Conservation (phyloP, 148 eudicot genomes). For the Mesembryanthemum crystallinum region DNA sequence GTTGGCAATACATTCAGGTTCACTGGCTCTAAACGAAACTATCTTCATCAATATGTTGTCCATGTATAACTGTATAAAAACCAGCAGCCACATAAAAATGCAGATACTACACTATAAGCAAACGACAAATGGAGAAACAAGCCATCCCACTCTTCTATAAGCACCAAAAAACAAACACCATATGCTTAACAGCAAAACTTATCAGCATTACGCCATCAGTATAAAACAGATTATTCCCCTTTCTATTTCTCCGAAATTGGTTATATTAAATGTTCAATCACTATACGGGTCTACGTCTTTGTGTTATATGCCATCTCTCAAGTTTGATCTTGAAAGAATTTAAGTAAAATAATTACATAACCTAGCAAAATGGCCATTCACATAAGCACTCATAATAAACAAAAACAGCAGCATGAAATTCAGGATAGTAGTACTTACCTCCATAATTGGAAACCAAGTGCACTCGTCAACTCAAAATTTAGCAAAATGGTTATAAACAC, state of each 20-base stretch:
- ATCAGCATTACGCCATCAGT: too few relatives aligned
- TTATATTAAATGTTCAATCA: too few relatives aligned
- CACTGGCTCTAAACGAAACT: background rate
- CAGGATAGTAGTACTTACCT: slow-evolving; percentile 5
- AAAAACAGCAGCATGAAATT: background rate
- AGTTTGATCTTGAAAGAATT: too few relatives aligned
- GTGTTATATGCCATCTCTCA: background rate
- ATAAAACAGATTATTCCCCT: background rate
- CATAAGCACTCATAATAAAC: background rate
- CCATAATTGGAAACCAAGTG: slow-evolving; percentile 12
- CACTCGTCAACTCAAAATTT: background rate
- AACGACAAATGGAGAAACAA: background rate
- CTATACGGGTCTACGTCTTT: background rate
- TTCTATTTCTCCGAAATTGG: too few relatives aligned
- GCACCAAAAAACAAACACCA: background rate
- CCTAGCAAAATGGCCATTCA: background rate
- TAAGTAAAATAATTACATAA: background rate
- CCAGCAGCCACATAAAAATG: background rate
- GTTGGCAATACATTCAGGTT: too few relatives aligned
- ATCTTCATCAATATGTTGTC: background rate
- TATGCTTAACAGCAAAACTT: too few relatives aligned
- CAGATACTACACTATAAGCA: background rate
- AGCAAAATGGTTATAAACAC: background rate
- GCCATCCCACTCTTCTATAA: background rate
- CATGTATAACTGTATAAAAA: too few relatives aligned